Percentiles rank a stretch among this genome's conserved stretches.
Evolutionary conservation across 2,329 filamentous ascomycete genomes (phyloP).

Genomic region (Fusarium nurragi): DNA sequence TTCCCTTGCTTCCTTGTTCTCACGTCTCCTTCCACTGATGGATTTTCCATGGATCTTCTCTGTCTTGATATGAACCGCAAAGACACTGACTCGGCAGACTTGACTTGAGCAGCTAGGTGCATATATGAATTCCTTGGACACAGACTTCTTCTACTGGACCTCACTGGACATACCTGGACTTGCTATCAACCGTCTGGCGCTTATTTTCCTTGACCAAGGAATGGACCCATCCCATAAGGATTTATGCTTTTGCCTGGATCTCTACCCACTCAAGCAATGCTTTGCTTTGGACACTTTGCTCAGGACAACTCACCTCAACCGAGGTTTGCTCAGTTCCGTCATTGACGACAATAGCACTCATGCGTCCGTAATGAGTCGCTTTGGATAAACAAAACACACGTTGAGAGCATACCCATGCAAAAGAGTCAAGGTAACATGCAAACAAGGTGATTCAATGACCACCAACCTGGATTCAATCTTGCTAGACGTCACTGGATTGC

Average conservation of each 20-base stretch:
- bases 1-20: slow-evolving; percentile 13
- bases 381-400: slow-evolving; percentile 23
- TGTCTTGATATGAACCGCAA: slow-evolving; percentile 36
- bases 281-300: slow-evolving; percentile 20
- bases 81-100: slow-evolving; percentile 42
- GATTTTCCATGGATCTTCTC: slow-evolving; percentile 39
- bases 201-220: slow-evolving; percentile 23
- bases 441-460: slow-evolving; percentile 14
- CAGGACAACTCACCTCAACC: slow-evolving; percentile 26
- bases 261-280: slow-evolving; percentile 11
- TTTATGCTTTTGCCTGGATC: slow-evolving; percentile 15
- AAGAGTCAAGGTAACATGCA: slow-evolving; percentile 34
- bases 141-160: slow-evolving; percentile 9
- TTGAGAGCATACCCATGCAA: slow-evolving; percentile 28
- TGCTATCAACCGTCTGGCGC: slow-evolving; percentile 24
- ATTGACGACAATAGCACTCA: slow-evolving; percentile 24
- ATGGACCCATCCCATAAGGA: slow-evolving; percentile 23
- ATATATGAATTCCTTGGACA: slow-evolving; percentile 16
- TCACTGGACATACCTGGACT: slow-evolving; percentile 21
- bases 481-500: slow-evolving; percentile 12
- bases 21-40: slow-evolving; percentile 26
- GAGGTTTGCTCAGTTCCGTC: slow-evolving; percentile 33
- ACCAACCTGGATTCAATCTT: slow-evolving; percentile 9
- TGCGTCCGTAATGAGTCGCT: slow-evolving; percentile 26
- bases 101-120: slow-evolving; percentile 42